These are phyloP conservation scores for Massariosphaeria phaeospora DNA, from an alignment of 495 filamentous ascomycete species.

Conservation along the genomic window DNA sequence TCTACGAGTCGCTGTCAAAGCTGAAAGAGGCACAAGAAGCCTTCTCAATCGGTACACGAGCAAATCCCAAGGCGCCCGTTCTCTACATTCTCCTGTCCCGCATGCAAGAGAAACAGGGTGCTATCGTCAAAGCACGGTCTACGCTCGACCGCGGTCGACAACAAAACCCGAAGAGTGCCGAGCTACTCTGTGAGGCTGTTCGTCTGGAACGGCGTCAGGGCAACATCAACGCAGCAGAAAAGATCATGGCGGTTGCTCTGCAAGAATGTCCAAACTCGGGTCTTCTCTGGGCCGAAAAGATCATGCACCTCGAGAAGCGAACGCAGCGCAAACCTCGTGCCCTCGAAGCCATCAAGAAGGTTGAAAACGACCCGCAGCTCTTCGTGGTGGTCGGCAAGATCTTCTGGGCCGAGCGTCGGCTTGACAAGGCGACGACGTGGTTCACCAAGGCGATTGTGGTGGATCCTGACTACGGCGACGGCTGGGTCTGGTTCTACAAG, in stretches of 20 bases:
- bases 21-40: slow-evolving; percentile 84
- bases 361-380: slow-evolving; percentile 82
- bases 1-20: slow-evolving; percentile 77
- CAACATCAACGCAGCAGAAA: slow-evolving; percentile 76
- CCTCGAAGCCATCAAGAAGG: slow-evolving; percentile 92
- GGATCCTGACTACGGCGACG: slow-evolving; percentile 82
- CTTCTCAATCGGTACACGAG: slow-evolving; percentile 81
- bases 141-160: slow-evolving; percentile 87
- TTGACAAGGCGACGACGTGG: slow-evolving; percentile 92
- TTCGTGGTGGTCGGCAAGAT: slow-evolving; percentile 73
- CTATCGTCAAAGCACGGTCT: slow-evolving; percentile 82
- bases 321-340: slow-evolving; percentile 86
- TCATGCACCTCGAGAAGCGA: slow-evolving; percentile 86
- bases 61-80: slow-evolving; percentile 73
- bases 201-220: slow-evolving; percentile 86
- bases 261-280: slow-evolving; percentile 90
- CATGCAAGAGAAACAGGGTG: slow-evolving; percentile 79
- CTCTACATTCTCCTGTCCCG: slow-evolving; percentile 85
- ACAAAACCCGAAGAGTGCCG: slow-evolving; percentile 73
- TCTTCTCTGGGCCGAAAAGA: slow-evolving; percentile 85
- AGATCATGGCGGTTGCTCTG: slow-evolving; percentile 84
- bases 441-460: slow-evolving; percentile 90
- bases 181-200: slow-evolving; percentile 87
- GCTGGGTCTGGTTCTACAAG: slow-evolving; percentile 97
- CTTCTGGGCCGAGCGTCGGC: slow-evolving; percentile 71